Evolutionary conservation across 768 basidiomycete species (phyloP), one percentile per base, ranked within the genome.

Genomic region (Hirschioporus abietinus): DNA sequence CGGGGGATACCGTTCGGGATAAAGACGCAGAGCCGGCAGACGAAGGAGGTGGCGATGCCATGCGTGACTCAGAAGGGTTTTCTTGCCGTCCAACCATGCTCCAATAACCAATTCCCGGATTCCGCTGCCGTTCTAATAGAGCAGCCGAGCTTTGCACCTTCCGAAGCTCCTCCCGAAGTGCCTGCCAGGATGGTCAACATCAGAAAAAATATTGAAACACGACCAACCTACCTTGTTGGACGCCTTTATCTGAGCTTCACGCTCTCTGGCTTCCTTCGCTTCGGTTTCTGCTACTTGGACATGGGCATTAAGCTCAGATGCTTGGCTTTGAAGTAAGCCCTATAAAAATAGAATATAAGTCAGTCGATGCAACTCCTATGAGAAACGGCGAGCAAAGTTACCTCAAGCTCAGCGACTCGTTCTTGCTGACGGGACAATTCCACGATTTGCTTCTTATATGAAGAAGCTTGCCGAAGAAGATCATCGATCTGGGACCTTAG

Each of bases 21-120:
- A 42, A 66, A 67, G 60, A 30, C 59, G 23, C 66, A 15, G 60
- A 63, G 66, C 42, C 17, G 25, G 62, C 30, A 42, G 68, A 42
- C 12, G 42, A 52, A 73, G 35, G 75, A 70, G 18, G 74, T 65
- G 27, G 68, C 70, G 17, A 80, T 75, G 30, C 71, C 73, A 57
- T 83, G 68, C 30, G 74, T 72, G 12, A 72, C 10, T 72, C 70
- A 1, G 69, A 18, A 10, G 52, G 71, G 63, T 57, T 72, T 59
- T 81, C 80, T 35, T 71, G 70, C n/a, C 75, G 72, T 58, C 81
- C 80, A 26, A 84, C 80, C 0, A 84, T 73, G 61, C 74, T 82
- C 95, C 95, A 98, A 76, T 96, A 98, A 23, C 96, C 95, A 8
- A 95, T 90, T 24, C 96, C 96, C 0, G 96, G 95, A 74, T 93